Evolutionary conservation across 78 protist genomes (phyloP).

Genomic region (Dictyostelium capitatum): DNA sequence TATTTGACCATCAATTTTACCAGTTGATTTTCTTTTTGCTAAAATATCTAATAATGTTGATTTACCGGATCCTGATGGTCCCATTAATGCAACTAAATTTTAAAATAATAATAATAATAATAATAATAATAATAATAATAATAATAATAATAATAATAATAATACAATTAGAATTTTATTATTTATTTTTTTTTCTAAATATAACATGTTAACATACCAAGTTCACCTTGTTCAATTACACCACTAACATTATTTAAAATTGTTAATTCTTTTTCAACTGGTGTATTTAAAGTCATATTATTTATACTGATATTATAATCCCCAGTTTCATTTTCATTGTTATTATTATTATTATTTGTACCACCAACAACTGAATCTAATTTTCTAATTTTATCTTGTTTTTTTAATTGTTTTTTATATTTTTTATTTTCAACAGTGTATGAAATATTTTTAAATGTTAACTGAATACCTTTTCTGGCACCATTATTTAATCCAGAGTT

Average conservation of each 20-base stretch:
- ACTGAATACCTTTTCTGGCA: neutral
- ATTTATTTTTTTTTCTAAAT: too few species aligned
- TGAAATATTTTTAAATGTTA: slow-evolving; percentile 25
- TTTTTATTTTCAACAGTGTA: slow-evolving; percentile 22
- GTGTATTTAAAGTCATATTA: too few species aligned
- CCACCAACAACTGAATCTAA: too few species aligned
- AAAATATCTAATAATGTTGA: slow-evolving; percentile 46
- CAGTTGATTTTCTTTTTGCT: slow-evolving; percentile 34
- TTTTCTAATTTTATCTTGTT: neutral
- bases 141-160: too few species aligned
- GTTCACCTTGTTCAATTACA: slow-evolving; percentile 18
- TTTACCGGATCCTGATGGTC: slow-evolving; percentile 61
- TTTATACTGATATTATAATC: too few species aligned
- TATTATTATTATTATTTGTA: too few species aligned
- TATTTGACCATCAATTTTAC: slow-evolving; percentile 40
- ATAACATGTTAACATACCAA: too few species aligned
- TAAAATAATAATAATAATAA: too few species aligned
- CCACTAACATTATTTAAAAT: slow-evolving; percentile 30
- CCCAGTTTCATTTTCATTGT: too few species aligned
- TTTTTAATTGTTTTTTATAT: slow-evolving; percentile 16
- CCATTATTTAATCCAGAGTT: too few species aligned
- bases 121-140: too few species aligned
- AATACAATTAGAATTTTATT: too few species aligned
- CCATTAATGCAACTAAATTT: slow-evolving; percentile 9
- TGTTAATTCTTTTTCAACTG: slow-evolving; percentile 8